phyloP scores from a whole-genome alignment of 371 early-diverging fungal genomes.

The Mortierella sp. region DNA sequence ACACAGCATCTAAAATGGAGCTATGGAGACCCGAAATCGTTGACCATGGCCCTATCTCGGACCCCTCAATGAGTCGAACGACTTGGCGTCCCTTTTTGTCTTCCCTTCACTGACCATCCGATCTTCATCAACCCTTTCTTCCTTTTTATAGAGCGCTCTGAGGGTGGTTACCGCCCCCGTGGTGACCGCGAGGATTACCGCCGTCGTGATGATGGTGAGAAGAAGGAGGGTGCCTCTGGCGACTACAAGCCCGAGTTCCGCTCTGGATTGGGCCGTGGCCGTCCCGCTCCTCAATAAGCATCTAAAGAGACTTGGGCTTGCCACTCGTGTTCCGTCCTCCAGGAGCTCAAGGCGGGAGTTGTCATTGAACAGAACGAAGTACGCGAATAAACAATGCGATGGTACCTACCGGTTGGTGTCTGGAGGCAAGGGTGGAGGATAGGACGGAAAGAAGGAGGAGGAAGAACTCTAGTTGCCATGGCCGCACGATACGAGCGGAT shows the following conservation, averaged over 20 bases:
- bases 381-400: conserved; percentile 17
- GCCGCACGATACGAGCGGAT: no score
- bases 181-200: conserved; percentile 88
- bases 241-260: conserved; percentile 97
- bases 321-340: background rate
- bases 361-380: conserved; percentile 12
- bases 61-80: no score
- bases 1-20: no score
- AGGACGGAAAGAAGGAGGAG: no score
- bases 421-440: no score
- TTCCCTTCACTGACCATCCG: background rate
- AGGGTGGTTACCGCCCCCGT: conserved; percentile 73
- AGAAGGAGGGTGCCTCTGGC: conserved; percentile 93
- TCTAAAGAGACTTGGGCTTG: conserved; percentile 21
- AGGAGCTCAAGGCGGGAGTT: conserved; percentile 7
- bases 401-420: no score
- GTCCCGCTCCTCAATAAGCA: conserved; percentile 54
- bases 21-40: no score
- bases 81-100: no score
- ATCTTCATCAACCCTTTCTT: background rate
- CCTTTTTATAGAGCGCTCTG: conserved; percentile 48
- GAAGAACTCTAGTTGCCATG: no score
- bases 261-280: conserved; percentile 80
- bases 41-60: no score
- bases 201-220: conserved; percentile 79